Conservation (phyloP, 305 asterid genomes). For the Fraxinus albicans region DNA sequence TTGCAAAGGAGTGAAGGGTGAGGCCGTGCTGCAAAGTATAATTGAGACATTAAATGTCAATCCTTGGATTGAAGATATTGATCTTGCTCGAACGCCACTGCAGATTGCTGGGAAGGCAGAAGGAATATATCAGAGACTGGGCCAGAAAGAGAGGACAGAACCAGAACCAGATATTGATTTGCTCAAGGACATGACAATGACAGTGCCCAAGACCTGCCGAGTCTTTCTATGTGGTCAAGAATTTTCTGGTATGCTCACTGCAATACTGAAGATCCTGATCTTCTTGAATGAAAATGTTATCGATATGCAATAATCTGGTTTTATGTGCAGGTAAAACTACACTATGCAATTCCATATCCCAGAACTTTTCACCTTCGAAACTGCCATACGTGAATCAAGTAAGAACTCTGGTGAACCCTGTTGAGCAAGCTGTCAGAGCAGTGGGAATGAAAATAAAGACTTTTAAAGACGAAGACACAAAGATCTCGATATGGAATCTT, state of each 20-base stretch:
- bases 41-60: constrained; percentile 67
- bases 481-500: constrained; percentile 79
- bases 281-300: background rate
- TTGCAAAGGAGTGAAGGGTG: constrained; percentile 83
- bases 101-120: constrained; percentile 63
- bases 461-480: constrained; percentile 64
- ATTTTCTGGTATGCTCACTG: constrained; percentile 47
- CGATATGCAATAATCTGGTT: constrained; percentile 6
- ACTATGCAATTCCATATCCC: constrained; percentile 54
- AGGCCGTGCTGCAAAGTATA: constrained; percentile 52
- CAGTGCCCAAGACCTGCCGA: constrained; percentile 62
- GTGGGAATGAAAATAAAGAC: constrained; percentile 62
- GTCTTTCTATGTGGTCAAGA: constrained; percentile 86
- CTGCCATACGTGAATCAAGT: constrained; percentile 62
- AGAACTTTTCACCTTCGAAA: constrained; percentile 56
- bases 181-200: constrained; percentile 63
- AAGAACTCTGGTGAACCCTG: constrained; percentile 69
- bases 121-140: constrained; percentile 50
- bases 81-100: constrained; percentile 68
- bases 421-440: constrained; percentile 71
- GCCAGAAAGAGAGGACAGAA: constrained; percentile 53
- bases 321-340: constrained; percentile 63
- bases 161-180: constrained; percentile 59
- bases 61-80: constrained; percentile 86
- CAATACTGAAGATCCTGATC: background rate